phyloP scores from a whole-genome alignment of 75 land plant genomes.

The Selaginella moellendorffii region DNA sequence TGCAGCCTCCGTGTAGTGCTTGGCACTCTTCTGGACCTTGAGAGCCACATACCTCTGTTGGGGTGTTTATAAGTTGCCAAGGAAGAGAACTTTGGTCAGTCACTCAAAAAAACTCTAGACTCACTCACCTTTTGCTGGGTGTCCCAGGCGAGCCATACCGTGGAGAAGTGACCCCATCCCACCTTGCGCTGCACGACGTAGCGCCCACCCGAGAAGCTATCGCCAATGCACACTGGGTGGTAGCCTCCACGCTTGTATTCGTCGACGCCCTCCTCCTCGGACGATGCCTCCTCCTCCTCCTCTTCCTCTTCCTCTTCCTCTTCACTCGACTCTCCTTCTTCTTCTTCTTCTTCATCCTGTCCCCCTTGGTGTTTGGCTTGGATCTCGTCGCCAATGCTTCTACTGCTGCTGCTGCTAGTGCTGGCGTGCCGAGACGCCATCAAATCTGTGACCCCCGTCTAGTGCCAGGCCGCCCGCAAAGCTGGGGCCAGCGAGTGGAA shows the following conservation, averaged over 20 bases:
- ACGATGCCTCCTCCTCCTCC: constrained; percentile 32
- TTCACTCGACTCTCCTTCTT: constrained; percentile 9
- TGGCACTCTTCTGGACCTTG: constrained; percentile 91
- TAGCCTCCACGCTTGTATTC: constrained; percentile 78
- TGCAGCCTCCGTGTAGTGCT: constrained; percentile 86
- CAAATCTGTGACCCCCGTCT: constrained; percentile 11
- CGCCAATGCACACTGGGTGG: constrained; percentile 61
- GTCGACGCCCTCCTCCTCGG: constrained; percentile 65
- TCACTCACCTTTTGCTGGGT: constrained; percentile 20
- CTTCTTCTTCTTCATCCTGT: constrained; percentile 12
- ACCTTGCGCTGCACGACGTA: constrained; percentile 68
- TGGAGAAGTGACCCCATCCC: constrained; percentile 82
- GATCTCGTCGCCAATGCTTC: background rate
- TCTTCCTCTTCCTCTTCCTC: constrained; percentile 15
- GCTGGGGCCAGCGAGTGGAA: too few species aligned
- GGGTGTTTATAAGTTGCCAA: background rate
- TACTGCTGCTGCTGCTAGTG: constrained; percentile 1
- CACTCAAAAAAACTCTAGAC: background rate
- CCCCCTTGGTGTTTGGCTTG: constrained; percentile 16
- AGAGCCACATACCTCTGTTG: constrained; percentile 69
- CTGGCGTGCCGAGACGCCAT: constrained; percentile 9
- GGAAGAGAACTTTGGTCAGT: background rate
- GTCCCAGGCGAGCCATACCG: constrained; percentile 83
- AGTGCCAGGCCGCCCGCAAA: constrained; percentile 27
- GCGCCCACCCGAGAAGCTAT: constrained; percentile 40